A percentile compares a stretch with the other conserved stretches of the same genome.
These are phyloP conservation scores for Mycena indigotica DNA, from an alignment of 768 basidiomycete genomes.

Conservation along the genomic window DNA sequence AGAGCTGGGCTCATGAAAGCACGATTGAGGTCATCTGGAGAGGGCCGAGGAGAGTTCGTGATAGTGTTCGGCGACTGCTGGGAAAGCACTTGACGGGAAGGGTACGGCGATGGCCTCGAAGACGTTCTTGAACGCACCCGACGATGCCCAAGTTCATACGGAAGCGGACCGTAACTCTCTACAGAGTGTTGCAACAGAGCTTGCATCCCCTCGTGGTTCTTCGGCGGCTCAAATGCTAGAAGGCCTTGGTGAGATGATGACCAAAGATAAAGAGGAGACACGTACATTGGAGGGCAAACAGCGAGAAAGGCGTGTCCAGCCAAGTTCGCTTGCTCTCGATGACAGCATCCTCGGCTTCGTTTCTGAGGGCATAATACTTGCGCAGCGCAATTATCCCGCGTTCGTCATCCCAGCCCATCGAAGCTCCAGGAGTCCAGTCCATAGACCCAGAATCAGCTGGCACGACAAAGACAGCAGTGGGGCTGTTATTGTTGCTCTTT, in stretches of 20 bases:
- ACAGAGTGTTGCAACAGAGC: slow-evolving; percentile 74
- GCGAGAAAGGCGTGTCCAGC: slow-evolving; percentile 72
- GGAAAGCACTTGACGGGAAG: slow-evolving; percentile 48
- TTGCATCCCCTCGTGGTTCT: slow-evolving; percentile 65
- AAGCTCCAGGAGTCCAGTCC: slow-evolving; percentile 51
- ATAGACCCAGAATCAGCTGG: slow-evolving; percentile 36
- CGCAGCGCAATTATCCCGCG: slow-evolving; percentile 64
- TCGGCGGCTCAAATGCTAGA: slow-evolving; percentile 72
- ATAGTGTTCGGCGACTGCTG: slow-evolving; percentile 40
- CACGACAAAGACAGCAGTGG: slow-evolving; percentile 50
- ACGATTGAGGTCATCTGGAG: slow-evolving; percentile 25
- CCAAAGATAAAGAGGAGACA: slow-evolving; percentile 21
- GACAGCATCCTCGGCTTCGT: slow-evolving; percentile 69
- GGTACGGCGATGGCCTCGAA: slow-evolving; percentile 77
- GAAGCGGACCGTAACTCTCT: slow-evolving; percentile 71
- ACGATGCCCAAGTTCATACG: slow-evolving; percentile 65
- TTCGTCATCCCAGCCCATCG: slow-evolving; percentile 66
- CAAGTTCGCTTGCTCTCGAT: slow-evolving; percentile 65
- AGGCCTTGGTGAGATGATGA: not conserved
- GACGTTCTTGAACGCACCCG: slow-evolving; percentile 67
- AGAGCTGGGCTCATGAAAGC: slow-evolving; percentile 30
- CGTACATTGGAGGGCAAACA: slow-evolving; percentile 75
- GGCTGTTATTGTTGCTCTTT: slow-evolving; percentile 32
- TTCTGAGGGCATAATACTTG: slow-evolving; percentile 66
- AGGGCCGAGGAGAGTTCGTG: slow-evolving; percentile 24